These are phyloP conservation scores for Lentinula guzmanii DNA, from an alignment of 768 basidiomycete genomes.

Conservation along the genomic window DNA sequence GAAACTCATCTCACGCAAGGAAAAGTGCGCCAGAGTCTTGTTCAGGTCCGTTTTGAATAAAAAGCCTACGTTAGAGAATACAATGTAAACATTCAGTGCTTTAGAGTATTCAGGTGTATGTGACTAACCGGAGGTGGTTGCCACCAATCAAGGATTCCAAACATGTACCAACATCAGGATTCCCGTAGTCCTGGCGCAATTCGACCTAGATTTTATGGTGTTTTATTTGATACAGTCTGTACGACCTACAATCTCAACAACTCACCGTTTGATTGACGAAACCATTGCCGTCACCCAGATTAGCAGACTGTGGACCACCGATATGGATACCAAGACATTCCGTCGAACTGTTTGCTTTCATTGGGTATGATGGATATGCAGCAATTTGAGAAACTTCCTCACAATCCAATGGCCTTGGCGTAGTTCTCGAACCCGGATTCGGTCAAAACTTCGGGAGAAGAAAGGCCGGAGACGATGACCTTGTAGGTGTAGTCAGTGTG, in stretches of 20 bases:
- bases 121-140: conserved; percentile 67
- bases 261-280: conserved; percentile 46
- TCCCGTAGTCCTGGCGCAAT: conserved; percentile 71
- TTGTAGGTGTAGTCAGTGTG: conserved; percentile 9
- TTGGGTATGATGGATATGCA: background rate
- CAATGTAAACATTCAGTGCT: background rate
- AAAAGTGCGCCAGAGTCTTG: conserved; percentile 50
- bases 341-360: conserved; percentile 16
- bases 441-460: conserved; percentile 51
- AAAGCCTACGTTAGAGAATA: background rate
- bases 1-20: conserved; percentile 38
- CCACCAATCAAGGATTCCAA: conserved; percentile 75
- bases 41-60: conserved; percentile 31
- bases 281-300: conserved; percentile 78
- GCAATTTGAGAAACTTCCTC: conserved; percentile 14
- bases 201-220: conserved; percentile 41
- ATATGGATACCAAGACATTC: conserved; percentile 74
- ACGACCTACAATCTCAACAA: background rate
- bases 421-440: conserved; percentile 52
- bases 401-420: conserved; percentile 62
- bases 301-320: conserved; percentile 61
- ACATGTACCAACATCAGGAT: conserved; percentile 62
- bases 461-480: conserved; percentile 63
- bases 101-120: background rate
- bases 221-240: background rate